Conservation (phyloP, 225 moss, liverwort and hornwort genomes). For the Marchantia polymorpha region DNA sequence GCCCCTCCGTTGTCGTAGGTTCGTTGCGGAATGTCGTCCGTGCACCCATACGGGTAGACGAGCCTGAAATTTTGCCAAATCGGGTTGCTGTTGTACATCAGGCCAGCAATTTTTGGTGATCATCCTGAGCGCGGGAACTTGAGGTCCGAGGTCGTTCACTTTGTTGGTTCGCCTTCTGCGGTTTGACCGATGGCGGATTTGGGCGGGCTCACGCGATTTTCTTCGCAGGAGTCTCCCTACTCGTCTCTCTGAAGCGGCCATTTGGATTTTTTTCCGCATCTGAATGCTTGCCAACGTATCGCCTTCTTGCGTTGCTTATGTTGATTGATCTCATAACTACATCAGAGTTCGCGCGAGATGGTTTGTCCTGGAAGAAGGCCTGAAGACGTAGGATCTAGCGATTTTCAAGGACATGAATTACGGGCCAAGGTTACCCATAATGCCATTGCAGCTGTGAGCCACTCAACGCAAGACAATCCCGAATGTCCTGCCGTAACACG, state of each 20-base stretch:
- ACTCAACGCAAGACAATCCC: background rate
- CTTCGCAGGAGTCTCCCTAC: background rate
- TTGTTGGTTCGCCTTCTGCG: background rate
- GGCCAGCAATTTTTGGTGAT: background rate
- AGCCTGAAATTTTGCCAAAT: background rate
- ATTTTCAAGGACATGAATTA: conserved; percentile 8
- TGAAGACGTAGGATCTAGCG: conserved; percentile 19
- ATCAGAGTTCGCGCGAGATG: conserved; percentile 10
- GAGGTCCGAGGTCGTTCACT: background rate
- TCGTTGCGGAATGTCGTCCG: background rate
- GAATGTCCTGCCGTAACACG: background rate
- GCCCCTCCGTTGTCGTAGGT: background rate
- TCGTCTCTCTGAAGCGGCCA: background rate
- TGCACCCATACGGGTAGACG: background rate
- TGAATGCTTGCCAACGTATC: background rate
- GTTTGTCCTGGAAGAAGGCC: background rate
- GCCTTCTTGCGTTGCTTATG: conserved; percentile 2
- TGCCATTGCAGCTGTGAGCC: background rate
- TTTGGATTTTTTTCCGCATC: background rate
- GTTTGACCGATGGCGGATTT: background rate
- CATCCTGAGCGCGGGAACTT: background rate
- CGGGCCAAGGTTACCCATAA: background rate
- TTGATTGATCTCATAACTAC: background rate
- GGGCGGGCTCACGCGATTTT: no score
- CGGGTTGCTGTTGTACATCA: background rate